Percentiles rank a stretch among this genome's conserved stretches.
Evolutionary conservation across 441 rosid species (phyloP).

Genomic region (Brassica hybrid): DNA sequence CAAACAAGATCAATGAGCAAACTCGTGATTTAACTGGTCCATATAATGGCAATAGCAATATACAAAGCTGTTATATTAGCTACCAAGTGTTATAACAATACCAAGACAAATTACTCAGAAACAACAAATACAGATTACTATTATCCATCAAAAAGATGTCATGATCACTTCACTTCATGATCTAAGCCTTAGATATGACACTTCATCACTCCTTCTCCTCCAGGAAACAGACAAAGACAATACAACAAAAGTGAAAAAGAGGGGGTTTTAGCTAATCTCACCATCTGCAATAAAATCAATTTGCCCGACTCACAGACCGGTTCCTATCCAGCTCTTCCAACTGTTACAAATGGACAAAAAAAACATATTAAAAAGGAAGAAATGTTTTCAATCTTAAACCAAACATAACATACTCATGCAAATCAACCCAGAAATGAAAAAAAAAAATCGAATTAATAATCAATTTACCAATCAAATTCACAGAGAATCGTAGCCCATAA

Average conservation of each 20-base stretch:
- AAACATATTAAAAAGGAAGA: constrained; percentile 16
- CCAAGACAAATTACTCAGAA: constrained; percentile 12
- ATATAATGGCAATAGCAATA: background rate
- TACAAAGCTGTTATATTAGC: background rate
- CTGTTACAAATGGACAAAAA: constrained; percentile 29
- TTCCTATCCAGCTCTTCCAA: constrained; percentile 26
- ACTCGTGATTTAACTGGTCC: background rate
- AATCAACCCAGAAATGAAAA: background rate
- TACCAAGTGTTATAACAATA: background rate
- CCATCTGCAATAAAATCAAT: constrained; percentile 30
- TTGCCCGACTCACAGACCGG: constrained; percentile 1
- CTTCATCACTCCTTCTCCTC: background rate
- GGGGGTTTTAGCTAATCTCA: constrained; percentile 23
- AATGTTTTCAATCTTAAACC: constrained; percentile 10
- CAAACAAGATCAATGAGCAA: background rate
- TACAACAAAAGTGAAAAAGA: constrained; percentile 1
- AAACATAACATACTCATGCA: background rate
- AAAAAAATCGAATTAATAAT: background rate
- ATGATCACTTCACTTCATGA: background rate
- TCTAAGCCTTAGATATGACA: constrained; percentile 19
- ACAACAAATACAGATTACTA: background rate
- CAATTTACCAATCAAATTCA: constrained; percentile 21
- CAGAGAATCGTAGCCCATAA: constrained; percentile 31
- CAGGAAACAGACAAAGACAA: constrained; percentile 2
- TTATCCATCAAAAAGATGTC: constrained; percentile 1